These are phyloP conservation scores for Trichopus zeylanicus DNA, from an alignment of 116 monocot species.

Conservation along the genomic window DNA sequence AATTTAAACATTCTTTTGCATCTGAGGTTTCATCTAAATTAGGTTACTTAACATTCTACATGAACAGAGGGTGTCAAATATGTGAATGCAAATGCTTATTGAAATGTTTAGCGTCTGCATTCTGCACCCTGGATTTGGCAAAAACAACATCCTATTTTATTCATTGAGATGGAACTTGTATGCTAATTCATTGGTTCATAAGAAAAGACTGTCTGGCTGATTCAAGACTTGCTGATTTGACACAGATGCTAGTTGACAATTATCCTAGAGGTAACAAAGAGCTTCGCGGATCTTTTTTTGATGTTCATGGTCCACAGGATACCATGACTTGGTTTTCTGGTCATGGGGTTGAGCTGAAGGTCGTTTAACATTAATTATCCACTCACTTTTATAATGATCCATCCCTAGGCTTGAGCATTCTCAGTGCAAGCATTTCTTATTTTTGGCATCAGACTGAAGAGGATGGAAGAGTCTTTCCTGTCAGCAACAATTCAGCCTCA, in stretches of 20 bases:
- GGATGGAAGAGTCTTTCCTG: constrained; percentile 97
- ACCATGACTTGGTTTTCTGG: constrained; percentile 86
- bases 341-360: constrained; percentile 91
- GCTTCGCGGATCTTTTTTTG: constrained; percentile 81
- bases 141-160: background rate
- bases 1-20: too few relatives aligned
- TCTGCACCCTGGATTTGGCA: too few relatives aligned
- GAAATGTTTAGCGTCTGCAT: too few relatives aligned
- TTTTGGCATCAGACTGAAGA: constrained; percentile 67
- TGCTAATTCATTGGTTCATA: too few relatives aligned
- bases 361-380: constrained; percentile 9
- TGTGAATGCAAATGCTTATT: too few relatives aligned
- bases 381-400: too few relatives aligned
- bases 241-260: constrained; percentile 60
- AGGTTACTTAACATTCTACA: too few relatives aligned
- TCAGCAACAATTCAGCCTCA: constrained; percentile 73
- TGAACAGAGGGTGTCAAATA: too few relatives aligned
- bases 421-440: constrained; percentile 1
- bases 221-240: background rate
- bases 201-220: too few relatives aligned
- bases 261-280: constrained; percentile 95
- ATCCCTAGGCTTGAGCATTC: background rate
- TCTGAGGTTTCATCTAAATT: too few relatives aligned
- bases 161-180: background rate
- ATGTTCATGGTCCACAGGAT: constrained; percentile 81